A percentile compares a stretch with the other conserved stretches of the same genome.
phyloP scores from a whole-genome alignment of 192 early-diverging fungal genomes.

The Coemansia sp. region DNA sequence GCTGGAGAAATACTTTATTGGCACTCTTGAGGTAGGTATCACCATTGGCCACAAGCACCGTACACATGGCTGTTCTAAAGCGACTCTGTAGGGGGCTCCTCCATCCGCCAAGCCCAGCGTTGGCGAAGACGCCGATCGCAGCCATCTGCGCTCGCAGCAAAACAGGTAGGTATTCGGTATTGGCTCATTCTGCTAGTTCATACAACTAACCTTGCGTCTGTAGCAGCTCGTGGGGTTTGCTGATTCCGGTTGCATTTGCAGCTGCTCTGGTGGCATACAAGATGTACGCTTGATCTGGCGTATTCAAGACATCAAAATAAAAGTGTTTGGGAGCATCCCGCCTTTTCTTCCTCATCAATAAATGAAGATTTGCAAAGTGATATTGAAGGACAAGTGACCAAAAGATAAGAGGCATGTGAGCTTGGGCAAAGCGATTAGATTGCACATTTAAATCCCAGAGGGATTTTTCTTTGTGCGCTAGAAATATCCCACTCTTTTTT shows the following conservation, averaged over 20 bases:
- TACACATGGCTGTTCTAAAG: too few relatives aligned
- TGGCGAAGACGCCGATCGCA: conserved; percentile 10
- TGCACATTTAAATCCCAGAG: too few relatives aligned
- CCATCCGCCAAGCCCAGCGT: conserved; percentile 13
- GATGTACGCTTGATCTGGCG: conserved; percentile 30
- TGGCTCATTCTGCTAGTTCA: neutral
- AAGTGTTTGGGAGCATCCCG: too few relatives aligned
- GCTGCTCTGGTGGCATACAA: conserved; percentile 58
- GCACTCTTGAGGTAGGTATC: conserved; percentile 58
- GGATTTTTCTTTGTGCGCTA: too few relatives aligned
- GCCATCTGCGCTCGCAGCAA: conserved; percentile 36
- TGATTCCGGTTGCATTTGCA: conserved; percentile 56
- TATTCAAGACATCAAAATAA: neutral
- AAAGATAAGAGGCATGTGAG: conserved; percentile 4
- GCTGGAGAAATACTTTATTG: conserved; percentile 72
- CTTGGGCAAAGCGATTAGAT: too few relatives aligned
- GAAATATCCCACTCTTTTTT: too few relatives aligned
- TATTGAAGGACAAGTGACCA: too few relatives aligned
- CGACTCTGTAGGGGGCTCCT: conserved; percentile 23
- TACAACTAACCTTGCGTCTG: neutral
- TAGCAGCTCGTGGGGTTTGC: conserved; percentile 53
- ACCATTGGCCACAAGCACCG: too few relatives aligned
- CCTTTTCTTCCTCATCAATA: too few relatives aligned
- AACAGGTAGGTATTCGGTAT: conserved; percentile 32
- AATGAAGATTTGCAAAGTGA: too few relatives aligned